Percentiles rank a stretch among this genome's conserved stretches.
Evolutionary conservation across 176 grass and related monocot species (phyloP).

Genomic region (Metroxylon sagu): DNA sequence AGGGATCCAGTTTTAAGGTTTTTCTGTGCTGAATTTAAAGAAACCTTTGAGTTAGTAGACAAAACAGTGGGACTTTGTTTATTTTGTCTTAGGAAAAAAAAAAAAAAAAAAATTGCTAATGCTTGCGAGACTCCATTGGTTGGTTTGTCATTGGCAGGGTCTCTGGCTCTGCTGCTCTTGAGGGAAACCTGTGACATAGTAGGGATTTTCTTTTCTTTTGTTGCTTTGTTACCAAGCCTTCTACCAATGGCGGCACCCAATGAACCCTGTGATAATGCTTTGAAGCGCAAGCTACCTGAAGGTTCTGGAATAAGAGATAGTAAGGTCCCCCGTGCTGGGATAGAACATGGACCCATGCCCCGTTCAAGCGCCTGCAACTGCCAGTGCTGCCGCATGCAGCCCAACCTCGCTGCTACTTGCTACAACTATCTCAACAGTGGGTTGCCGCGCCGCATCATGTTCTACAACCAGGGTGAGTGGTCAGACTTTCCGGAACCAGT

Average conservation of each 20-base stretch:
- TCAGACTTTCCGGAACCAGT: constrained; percentile 42
- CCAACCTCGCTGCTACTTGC: constrained; percentile 58
- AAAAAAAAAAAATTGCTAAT: too few species aligned
- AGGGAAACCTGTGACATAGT: constrained; percentile 31
- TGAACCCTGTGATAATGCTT: constrained; percentile 17
- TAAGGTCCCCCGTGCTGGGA: constrained; percentile 28
- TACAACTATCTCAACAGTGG: constrained; percentile 57
- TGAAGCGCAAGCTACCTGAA: constrained; percentile 61
- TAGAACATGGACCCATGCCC: constrained; percentile 18
- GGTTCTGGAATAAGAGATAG: constrained; percentile 38
- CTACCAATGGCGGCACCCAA: constrained; percentile 29
- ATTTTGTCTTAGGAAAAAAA: too few species aligned
- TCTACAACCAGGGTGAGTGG: constrained; percentile 59
- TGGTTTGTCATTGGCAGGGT: constrained; percentile 45
- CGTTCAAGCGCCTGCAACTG: constrained; percentile 5
- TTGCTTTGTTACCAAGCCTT: constrained; percentile 8
- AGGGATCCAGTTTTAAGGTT: too few species aligned
- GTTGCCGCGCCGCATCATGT: constrained; percentile 45
- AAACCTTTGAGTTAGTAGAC: too few species aligned
- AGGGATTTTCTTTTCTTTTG: constrained; percentile 22
- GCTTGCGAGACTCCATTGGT: constrained; percentile 7
- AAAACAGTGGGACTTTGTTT: too few species aligned
- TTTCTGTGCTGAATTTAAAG: too few species aligned
- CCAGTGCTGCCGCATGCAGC: constrained; percentile 52
- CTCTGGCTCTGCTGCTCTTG: constrained; percentile 10